Conservation (phyloP, 192 early-diverging fungal species). For the Coemansia umbellata region DNA sequence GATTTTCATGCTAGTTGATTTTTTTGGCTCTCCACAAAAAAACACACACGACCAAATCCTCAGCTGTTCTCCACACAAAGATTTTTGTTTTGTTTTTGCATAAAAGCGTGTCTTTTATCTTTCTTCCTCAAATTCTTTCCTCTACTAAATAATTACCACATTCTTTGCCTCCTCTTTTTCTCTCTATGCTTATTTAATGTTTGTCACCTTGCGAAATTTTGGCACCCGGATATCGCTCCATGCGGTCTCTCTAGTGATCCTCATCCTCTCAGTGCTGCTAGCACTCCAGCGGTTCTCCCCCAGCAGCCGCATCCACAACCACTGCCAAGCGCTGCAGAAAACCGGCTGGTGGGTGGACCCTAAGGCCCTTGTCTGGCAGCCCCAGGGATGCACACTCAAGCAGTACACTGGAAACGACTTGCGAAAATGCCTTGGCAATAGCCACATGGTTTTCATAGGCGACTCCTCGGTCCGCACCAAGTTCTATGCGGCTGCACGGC, state of each 20-base stretch:
- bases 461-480: conserved; percentile 65
- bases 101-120: no score
- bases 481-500: conserved; percentile 54
- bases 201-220: no score
- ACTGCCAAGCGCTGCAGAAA: conserved; percentile 17
- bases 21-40: no score
- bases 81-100: no score
- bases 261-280: conserved; percentile 5
- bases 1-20: no score
- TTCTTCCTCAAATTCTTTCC: no score
- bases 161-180: no score
- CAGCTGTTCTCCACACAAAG: no score
- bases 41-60: no score
- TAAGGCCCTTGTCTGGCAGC: conserved; percentile 54
- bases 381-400: conserved; percentile 58
- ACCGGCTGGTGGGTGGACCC: conserved; percentile 55
- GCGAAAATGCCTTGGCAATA: conserved; percentile 44
- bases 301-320: conserved; percentile 25
- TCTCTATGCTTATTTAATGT: no score
- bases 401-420: conserved; percentile 50
- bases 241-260: neutral
- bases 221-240: conserved; percentile 3
- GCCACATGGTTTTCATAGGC: conserved; percentile 58
- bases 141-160: no score
- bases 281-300: conserved; percentile 20